Percentiles rank a stretch among this genome's conserved stretches.
phyloP scores from a whole-genome alignment of 768 basidiomycete species.

The Kwoniella sp. region DNA sequence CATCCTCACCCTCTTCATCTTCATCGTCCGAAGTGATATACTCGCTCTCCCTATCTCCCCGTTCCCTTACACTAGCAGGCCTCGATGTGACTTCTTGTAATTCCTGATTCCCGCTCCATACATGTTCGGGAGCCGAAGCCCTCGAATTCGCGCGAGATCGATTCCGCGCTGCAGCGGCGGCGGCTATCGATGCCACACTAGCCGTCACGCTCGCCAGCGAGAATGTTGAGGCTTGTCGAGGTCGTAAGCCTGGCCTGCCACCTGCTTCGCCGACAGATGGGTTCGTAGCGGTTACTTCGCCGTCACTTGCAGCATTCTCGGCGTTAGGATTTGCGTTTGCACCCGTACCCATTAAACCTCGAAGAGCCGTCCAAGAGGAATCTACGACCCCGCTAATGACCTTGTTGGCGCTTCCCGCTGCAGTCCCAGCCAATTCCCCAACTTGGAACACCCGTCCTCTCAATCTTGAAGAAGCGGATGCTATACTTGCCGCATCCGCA shows the following conservation, averaged over 20 bases:
- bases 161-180: constrained; percentile 52
- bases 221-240: constrained; percentile 75
- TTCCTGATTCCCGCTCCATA: constrained; percentile 59
- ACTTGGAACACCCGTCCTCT: constrained; percentile 77
- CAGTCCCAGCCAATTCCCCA: constrained; percentile 66
- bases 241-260: constrained; percentile 62
- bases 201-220: constrained; percentile 76
- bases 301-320: neutral
- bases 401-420: constrained; percentile 76
- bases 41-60: constrained; percentile 27
- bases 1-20: constrained; percentile 19
- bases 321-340: constrained; percentile 2
- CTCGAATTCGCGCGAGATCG: constrained; percentile 47
- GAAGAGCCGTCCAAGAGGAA: constrained; percentile 81
- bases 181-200: constrained; percentile 65
- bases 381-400: constrained; percentile 80
- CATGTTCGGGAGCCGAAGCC: constrained; percentile 24
- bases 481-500: constrained; percentile 59
- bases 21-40: constrained; percentile 41
- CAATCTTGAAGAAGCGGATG: constrained; percentile 62
- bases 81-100: constrained; percentile 63
- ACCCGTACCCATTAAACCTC: constrained; percentile 64
- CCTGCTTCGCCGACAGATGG: neutral
- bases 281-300: too few relatives aligned
- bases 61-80: constrained; percentile 60